Conservation (phyloP, 2,329 filamentous ascomycete species). For the Bipolaris victoriae region DNA sequence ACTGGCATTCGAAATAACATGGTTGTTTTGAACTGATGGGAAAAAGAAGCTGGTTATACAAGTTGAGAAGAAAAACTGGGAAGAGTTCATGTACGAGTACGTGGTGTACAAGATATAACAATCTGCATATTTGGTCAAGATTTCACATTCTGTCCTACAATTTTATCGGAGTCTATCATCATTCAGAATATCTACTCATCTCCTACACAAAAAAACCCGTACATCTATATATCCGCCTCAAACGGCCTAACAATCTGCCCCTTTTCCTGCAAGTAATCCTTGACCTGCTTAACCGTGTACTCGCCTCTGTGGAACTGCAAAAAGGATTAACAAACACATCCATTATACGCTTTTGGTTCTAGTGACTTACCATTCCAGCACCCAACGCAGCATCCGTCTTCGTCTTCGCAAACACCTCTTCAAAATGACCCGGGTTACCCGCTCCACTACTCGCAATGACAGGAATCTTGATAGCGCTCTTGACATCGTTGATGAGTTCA, state of each 20-base stretch:
- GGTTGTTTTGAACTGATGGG: background rate
- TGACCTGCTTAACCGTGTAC: constrained; percentile 93
- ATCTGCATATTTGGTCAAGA: background rate
- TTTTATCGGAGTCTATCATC: background rate
- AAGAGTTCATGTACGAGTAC: background rate
- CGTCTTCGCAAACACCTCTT: constrained; percentile 86
- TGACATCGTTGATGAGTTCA: constrained; percentile 88
- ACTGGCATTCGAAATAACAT: no score
- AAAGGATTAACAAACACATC: constrained; percentile 11
- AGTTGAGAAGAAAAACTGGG: background rate
- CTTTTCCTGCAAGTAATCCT: constrained; percentile 74
- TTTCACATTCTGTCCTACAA: no score
- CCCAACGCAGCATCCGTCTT: constrained; percentile 90
- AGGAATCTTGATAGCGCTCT: constrained; percentile 83
- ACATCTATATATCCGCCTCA: constrained; percentile 56
- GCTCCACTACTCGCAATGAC: constrained; percentile 96
- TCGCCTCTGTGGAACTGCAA: constrained; percentile 87
- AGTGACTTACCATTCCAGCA: constrained; percentile 77
- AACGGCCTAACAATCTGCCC: constrained; percentile 81
- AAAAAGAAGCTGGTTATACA: background rate
- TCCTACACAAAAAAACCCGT: background rate
- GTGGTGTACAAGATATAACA: background rate
- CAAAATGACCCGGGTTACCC: constrained; percentile 84
- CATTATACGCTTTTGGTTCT: background rate
- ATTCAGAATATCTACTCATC: background rate